phyloP scores from a whole-genome alignment of 164 flowering plant genomes.

The Annona cherimola region DNA sequence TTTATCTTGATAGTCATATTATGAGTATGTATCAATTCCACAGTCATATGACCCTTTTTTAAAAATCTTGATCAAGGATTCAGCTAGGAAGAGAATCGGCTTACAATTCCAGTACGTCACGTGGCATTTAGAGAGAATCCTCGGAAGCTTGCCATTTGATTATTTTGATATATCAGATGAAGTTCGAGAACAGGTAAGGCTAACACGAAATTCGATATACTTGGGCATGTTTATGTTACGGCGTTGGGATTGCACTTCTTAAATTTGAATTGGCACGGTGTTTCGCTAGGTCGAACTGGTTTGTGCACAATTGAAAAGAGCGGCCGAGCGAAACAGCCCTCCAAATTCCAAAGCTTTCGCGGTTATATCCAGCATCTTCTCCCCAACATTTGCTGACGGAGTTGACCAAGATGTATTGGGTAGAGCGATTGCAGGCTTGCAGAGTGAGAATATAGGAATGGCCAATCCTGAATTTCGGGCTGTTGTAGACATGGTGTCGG shows the following conservation, averaged over 20 bases:
- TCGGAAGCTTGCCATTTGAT: constrained; percentile 55
- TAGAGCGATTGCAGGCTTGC: constrained; percentile 21
- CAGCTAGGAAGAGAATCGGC: constrained; percentile 41
- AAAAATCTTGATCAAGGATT: constrained; percentile 41
- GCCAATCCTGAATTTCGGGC: constrained; percentile 21
- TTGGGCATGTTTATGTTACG: neutral
- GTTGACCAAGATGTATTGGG: constrained; percentile 21
- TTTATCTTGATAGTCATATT: no score
- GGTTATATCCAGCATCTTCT: constrained; percentile 25
- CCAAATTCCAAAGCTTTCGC: constrained; percentile 31
- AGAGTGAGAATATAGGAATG: constrained; percentile 25
- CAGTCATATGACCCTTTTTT: constrained; percentile 2
- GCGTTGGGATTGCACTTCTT: neutral
- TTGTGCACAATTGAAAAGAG: constrained; percentile 75
- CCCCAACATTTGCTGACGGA: constrained; percentile 39
- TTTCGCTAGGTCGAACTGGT: constrained; percentile 69
- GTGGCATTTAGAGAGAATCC: constrained; percentile 68
- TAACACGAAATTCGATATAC: neutral
- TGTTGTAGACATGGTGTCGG: constrained; percentile 21
- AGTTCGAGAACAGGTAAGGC: constrained; percentile 81
- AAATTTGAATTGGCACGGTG: neutral
- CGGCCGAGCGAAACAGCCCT: constrained; percentile 57
- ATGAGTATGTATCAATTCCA: no score
- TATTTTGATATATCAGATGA: constrained; percentile 76
- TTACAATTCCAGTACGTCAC: constrained; percentile 72